Conservation (phyloP, 345 rosid species). For the Citrus hindsii region DNA sequence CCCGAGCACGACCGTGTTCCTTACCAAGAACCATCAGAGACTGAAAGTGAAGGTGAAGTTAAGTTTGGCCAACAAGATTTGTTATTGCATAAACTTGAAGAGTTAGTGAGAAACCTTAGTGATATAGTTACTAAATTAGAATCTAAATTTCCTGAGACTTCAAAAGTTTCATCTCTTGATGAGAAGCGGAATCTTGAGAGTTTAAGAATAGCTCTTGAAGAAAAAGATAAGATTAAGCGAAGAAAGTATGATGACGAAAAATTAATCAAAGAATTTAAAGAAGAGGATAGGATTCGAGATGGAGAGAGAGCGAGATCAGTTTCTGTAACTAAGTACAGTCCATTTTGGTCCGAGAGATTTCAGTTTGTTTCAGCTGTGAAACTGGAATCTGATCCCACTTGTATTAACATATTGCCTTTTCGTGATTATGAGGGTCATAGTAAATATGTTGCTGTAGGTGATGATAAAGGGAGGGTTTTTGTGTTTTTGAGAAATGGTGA, state of each 20-base stretch:
- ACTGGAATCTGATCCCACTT: slow-evolving; percentile 58
- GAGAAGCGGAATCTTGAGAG: slow-evolving; percentile 4
- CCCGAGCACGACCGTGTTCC: slow-evolving; percentile 24
- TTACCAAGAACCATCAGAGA: slow-evolving; percentile 15
- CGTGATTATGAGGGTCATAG: slow-evolving; percentile 76
- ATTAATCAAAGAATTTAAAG: slow-evolving; percentile 15
- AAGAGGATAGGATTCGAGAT: slow-evolving; percentile 22
- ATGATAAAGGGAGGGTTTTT: slow-evolving; percentile 68
- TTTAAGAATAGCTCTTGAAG: slow-evolving; percentile 5
- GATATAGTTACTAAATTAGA: slow-evolving; percentile 70
- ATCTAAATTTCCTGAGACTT: slow-evolving; percentile 38
- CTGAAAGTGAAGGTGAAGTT: slow-evolving; percentile 13
- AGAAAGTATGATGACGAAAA: slow-evolving; percentile 2
- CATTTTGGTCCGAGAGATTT: slow-evolving; percentile 88
- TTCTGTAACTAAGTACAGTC: slow-evolving; percentile 67
- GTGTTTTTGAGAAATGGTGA: slow-evolving; percentile 82
- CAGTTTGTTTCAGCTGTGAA: slow-evolving; percentile 85
- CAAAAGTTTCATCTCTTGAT: slow-evolving; percentile 5
- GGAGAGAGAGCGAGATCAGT: slow-evolving; percentile 40
- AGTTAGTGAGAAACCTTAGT: slow-evolving; percentile 62
- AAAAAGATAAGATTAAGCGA: slow-evolving; percentile 18
- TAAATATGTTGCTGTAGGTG: slow-evolving; percentile 89
- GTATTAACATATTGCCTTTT: slow-evolving; percentile 72
- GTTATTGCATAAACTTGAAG: slow-evolving; percentile 64
- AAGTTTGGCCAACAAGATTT: slow-evolving; percentile 28